Evolutionary conservation across 1,284 basidiomycete species (phyloP).

Genomic region (Naganishia liquefaciens): DNA sequence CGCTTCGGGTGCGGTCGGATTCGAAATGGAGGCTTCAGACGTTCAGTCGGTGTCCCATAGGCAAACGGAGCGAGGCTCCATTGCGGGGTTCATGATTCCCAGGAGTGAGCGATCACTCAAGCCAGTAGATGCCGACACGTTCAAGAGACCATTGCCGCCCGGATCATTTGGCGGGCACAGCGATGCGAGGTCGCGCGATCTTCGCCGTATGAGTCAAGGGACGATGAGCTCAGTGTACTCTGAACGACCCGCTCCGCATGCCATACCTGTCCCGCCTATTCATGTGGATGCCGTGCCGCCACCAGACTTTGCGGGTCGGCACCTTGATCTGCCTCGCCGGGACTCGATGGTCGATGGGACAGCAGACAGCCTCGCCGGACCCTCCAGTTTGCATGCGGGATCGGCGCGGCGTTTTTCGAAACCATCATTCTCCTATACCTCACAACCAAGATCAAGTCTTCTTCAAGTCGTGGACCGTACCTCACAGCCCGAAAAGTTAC

Average conservation of each 20-base stretch:
- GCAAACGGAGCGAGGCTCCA: background rate
- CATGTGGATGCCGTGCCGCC: background rate
- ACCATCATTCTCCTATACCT: background rate
- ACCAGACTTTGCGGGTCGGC: background rate
- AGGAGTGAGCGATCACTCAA: constrained; percentile 7
- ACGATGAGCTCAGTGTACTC: constrained; percentile 20
- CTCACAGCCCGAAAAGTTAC: constrained; percentile 24
- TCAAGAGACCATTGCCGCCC: constrained; percentile 17
- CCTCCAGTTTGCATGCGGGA: background rate
- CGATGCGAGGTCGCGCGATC: constrained; percentile 4
- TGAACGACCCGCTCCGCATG: constrained; percentile 1
- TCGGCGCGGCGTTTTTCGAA: background rate
- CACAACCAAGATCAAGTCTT: constrained; percentile 29
- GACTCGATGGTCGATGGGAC: background rate
- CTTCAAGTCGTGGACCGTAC: constrained; percentile 44
- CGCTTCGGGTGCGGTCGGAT: background rate
- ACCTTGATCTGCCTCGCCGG: no score
- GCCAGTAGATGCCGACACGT: constrained; percentile 1
- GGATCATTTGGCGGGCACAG: constrained; percentile 2
- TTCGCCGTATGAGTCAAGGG: constrained; percentile 16
- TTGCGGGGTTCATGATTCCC: background rate
- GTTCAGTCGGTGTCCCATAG: background rate
- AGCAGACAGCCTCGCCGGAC: background rate
- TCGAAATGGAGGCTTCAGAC: constrained; percentile 10
- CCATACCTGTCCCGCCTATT: background rate